Base-by-base conservation (phyloP, 2,329 filamentous ascomycete species). In the Peltaster fructicola region DNA sequence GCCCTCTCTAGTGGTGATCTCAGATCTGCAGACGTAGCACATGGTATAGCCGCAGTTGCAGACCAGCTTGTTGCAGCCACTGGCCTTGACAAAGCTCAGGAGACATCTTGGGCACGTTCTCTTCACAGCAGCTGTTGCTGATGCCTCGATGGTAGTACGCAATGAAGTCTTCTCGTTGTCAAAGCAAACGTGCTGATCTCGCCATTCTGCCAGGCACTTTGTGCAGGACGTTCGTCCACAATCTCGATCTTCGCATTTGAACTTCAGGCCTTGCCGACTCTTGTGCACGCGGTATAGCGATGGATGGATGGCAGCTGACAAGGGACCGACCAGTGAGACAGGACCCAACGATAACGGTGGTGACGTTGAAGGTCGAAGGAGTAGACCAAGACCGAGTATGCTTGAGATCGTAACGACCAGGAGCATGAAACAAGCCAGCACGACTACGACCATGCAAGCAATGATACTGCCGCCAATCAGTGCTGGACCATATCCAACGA, bases 41-140 rank as follows among this genome's bases (percentile, higher is more conserved):
- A 95, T 95, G 39, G 78, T 76, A 54, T 95, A 95, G 6, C 88
- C 88, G 52, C 88, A 98, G 9, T 82, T 73, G 47, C 88, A 95
- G 5, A 81, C 85, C 19, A 98, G 64, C 55, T 95, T 95, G 59
- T 98, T 98, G 64, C 88, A 98, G 41, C 88, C 88, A 14, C 74
- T 73, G 5, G 72, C 75, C 51, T 95, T 95, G 53, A 98, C 79
- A 48, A 95, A 95, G 9, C 74, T 79, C 7, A 84, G 79, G 38
- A 79, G 75, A 58, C 88, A 98, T 23, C 75, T 69, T 6, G 88
- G 88, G 48, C 88, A 98, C 7, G 88, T 85, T 24, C 88, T 77
- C 55, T 95, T 98, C 47, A 95, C 72, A 13, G 85, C 85, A 45
- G 84, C 72, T 33, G 84, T 91, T 59, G 90, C 88, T 27, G 84